phyloP scores from a whole-genome alignment of 345 rosid species.

The Lepidium didymum region DNA sequence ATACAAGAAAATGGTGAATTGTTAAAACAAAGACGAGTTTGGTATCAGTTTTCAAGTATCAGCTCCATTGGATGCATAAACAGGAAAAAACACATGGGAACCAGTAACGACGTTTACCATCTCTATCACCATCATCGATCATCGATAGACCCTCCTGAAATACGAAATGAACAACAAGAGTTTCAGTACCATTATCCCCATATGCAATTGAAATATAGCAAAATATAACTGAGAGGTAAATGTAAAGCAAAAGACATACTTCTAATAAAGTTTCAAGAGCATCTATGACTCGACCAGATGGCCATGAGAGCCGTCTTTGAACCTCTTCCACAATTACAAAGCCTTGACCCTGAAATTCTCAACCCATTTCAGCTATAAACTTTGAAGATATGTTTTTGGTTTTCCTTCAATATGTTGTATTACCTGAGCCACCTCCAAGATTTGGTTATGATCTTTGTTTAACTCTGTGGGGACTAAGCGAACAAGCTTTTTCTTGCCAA shows the following conservation, averaged over 20 bases:
- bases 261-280: slow-evolving; percentile 69
- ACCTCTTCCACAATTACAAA: slow-evolving; percentile 77
- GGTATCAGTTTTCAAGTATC: slow-evolving; percentile 2
- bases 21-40: background rate
- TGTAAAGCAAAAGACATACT: slow-evolving; percentile 26
- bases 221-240: background rate
- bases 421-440: slow-evolving; percentile 82
- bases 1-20: background rate
- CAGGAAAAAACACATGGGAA: slow-evolving; percentile 31
- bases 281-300: slow-evolving; percentile 71
- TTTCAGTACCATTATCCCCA: slow-evolving; percentile 10
- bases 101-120: slow-evolving; percentile 71
- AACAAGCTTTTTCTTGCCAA: slow-evolving; percentile 81
- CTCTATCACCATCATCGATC: slow-evolving; percentile 73
- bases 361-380: background rate
- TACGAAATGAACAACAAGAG: background rate
- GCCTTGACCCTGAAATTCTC: slow-evolving; percentile 55
- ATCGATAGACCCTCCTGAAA: slow-evolving; percentile 79
- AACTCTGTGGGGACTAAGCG: slow-evolving; percentile 90
- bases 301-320: slow-evolving; percentile 64
- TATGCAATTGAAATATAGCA: background rate
- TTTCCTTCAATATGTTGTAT: background rate
- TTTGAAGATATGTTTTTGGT: background rate
- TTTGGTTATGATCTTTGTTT: slow-evolving; percentile 90
- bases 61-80: background rate